Percentiles rank a stretch among this genome's conserved stretches.
Conservation (phyloP, 495 filamentous ascomycete species). For the Evernia prunastri region DNA sequence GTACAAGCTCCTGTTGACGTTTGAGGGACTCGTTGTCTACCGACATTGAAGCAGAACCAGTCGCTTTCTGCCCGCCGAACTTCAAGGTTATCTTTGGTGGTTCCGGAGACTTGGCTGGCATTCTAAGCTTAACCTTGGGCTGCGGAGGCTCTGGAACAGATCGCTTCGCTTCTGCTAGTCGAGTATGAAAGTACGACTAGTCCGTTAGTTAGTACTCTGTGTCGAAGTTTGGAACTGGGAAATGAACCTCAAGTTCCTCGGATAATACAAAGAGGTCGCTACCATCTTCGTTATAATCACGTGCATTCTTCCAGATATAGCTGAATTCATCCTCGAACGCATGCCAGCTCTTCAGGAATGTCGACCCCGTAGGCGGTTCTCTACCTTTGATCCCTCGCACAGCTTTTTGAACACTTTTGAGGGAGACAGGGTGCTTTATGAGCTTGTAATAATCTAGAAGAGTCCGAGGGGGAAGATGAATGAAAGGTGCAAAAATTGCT, state of each 20-base stretch:
- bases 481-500: conserved; percentile 56
- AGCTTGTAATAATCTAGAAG: conserved; percentile 71
- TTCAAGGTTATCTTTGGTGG: conserved; percentile 41
- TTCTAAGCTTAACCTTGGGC: conserved; percentile 71
- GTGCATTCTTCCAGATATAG: conserved; percentile 79
- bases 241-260: conserved; percentile 63
- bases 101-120: conserved; percentile 52
- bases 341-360: conserved; percentile 70
- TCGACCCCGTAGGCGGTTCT: conserved; percentile 54
- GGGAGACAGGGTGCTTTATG: conserved; percentile 64
- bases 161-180: conserved; percentile 62
- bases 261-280: conserved; percentile 70
- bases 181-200: conserved; percentile 57
- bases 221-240: neutral
- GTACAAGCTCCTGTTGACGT: conserved; percentile 43
- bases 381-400: conserved; percentile 62
- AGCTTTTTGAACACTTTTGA: conserved; percentile 63
- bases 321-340: conserved; percentile 71
- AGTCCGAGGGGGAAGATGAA: conserved; percentile 55
- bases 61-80: conserved; percentile 36
- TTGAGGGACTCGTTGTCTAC: conserved; percentile 46
- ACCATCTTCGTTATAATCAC: conserved; percentile 80
- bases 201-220: conserved; percentile 26
- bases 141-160: conserved; percentile 57
- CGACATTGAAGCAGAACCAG: conserved; percentile 37